Evolutionary conservation across 441 rosid genomes (phyloP), one percentile per base, ranked within the genome.

Genomic region (Erodium moschatum): DNA sequence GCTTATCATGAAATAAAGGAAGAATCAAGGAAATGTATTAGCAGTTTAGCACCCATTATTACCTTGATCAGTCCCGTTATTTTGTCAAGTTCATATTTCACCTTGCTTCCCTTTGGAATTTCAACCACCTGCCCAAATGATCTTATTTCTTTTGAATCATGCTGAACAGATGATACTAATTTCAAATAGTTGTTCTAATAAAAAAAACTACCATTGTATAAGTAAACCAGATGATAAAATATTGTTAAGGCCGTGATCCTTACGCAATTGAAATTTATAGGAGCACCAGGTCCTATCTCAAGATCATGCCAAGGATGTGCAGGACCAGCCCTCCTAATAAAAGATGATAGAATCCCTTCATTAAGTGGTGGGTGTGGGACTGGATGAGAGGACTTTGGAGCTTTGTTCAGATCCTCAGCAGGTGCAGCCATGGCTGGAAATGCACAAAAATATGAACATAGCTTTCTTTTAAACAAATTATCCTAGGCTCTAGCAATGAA

Each of bases 251-350:
- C 12, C 16, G n/a, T 4, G 6, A 50, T 50, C 8, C 92, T 62
- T 85, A 93, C 97, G 70, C 85, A 89, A 70, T 91, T 94, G 85
- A 94, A 89, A 72, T 88, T 21, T 18, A 66, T 72, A 35, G 99
- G 99, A 65, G 99, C 97, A 67, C 83, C 97, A 73, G 96, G 97
- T 73, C 99, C 97, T 50, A 95, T 87, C 82, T 95, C 97, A 79
- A 95, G 97, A 85, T 90, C 99, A 75, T 95, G 99, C 99, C 99
- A 95, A 70, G 99, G 97, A 80, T 95, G 99, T 61, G 97, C 99
- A 75, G 99, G 97, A 67, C 86, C 90, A 64, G 99, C 86, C 82
- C 99, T 89, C 78, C 83, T 89, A 7, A 96, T 86, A 85, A 90
- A 42, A 67, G 93, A 83, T 11, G 97, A 92, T 67, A 95, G 97